Conservation (phyloP, 1,284 basidiomycete genomes). For the Tilletiopsis washingtonensis region DNA sequence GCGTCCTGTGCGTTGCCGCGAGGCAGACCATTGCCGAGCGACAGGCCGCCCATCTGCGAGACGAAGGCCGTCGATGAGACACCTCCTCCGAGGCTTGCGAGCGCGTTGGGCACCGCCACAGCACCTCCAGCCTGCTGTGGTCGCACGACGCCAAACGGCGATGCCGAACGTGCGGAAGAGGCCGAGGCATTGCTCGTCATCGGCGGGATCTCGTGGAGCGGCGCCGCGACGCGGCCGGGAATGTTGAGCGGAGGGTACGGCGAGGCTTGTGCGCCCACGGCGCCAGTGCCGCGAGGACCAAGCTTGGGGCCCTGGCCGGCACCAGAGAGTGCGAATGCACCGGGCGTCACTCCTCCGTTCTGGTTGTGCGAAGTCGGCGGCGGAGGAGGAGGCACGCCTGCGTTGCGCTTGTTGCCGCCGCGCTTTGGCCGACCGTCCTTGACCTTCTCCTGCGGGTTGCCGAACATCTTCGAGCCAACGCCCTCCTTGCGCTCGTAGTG, state of each 20-base stretch:
- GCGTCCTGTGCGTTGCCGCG: no score
- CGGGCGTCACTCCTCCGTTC: not conserved
- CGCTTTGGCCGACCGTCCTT: constrained; percentile 30
- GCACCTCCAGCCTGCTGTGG: no score
- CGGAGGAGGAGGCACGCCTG: no score
- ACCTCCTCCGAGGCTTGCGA: no score
- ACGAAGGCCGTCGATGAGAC: no score
- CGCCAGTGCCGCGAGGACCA: not conserved
- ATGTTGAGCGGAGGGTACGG: not conserved
- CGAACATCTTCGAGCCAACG: constrained; percentile 36
- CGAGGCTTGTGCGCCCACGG: not conserved
- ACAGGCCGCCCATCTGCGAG: no score
- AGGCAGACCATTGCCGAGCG: no score
- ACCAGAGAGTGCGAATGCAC: not conserved
- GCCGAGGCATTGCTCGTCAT: not conserved
- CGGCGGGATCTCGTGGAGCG: not conserved
- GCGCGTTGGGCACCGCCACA: no score
- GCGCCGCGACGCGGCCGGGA: not conserved
- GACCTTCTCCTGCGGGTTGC: constrained; percentile 41
- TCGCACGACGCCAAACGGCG: not conserved
- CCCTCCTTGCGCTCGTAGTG: constrained; percentile 38
- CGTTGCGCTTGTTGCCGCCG: not conserved
- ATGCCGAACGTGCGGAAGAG: not conserved
- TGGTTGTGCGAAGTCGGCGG: not conserved
- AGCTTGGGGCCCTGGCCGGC: not conserved